Evolutionary conservation across 371 early-diverging fungal species (phyloP).

Genomic region (Fennellomyces sp.): DNA sequence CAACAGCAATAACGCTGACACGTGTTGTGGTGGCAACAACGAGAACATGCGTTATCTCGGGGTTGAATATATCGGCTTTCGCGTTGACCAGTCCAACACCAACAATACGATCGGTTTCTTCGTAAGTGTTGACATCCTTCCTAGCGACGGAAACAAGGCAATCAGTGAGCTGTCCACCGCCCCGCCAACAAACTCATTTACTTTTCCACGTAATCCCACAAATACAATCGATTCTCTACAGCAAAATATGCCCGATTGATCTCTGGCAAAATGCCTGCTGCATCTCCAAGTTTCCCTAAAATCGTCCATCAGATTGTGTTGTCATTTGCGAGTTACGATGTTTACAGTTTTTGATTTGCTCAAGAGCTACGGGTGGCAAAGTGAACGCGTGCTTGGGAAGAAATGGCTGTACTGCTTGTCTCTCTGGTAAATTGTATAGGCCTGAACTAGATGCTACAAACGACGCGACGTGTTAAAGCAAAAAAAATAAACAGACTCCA

Average conservation of each 20-base stretch:
- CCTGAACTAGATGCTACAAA: slow-evolving; percentile 15
- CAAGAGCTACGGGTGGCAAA: slow-evolving; percentile 19
- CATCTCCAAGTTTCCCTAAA: slow-evolving; percentile 28
- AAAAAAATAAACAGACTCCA: not conserved
- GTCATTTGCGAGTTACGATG: not conserved
- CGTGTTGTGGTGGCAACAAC: slow-evolving; percentile 87
- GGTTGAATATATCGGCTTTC: slow-evolving; percentile 75
- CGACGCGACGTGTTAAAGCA: not conserved
- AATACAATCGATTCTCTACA: slow-evolving; percentile 80
- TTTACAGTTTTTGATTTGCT: slow-evolving; percentile 22
- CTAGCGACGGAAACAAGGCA: slow-evolving; percentile 18
- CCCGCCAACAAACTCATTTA: slow-evolving; percentile 14
- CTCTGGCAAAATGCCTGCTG: slow-evolving; percentile 61
- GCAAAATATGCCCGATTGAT: slow-evolving; percentile 90
- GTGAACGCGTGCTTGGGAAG: slow-evolving; percentile 15
- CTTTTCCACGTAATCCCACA: slow-evolving; percentile 85
- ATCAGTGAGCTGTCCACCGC: not conserved
- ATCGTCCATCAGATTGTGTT: not conserved
- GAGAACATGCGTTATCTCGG: slow-evolving; percentile 79
- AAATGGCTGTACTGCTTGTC: slow-evolving; percentile 15
- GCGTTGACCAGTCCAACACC: slow-evolving; percentile 82
- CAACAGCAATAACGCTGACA: slow-evolving; percentile 78
- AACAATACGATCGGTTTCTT: slow-evolving; percentile 85
- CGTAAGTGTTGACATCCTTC: slow-evolving; percentile 68
- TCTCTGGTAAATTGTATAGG: slow-evolving; percentile 2